phyloP scores from a whole-genome alignment of 148 eudicot species.

The Pharnaceum exiguum region DNA sequence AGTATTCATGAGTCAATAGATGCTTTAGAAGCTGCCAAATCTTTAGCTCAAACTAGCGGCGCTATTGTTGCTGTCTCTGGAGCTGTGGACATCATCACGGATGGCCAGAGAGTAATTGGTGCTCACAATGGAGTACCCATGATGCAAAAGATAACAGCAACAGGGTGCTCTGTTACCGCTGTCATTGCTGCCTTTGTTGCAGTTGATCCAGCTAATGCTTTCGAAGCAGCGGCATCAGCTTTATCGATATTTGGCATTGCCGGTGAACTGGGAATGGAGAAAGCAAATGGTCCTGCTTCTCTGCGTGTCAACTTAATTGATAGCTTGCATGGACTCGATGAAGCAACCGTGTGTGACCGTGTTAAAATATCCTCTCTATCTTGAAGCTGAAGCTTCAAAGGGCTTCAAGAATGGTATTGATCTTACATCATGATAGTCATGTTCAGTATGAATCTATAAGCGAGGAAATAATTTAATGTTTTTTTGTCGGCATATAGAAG shows the following conservation, averaged over 20 bases:
- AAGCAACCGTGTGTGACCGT: constrained; percentile 31
- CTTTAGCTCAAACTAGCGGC: constrained; percentile 51
- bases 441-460: too few species aligned
- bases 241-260: constrained; percentile 72
- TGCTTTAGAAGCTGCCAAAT: constrained; percentile 82
- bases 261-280: constrained; percentile 62
- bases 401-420: constrained; percentile 8
- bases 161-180: constrained; percentile 86
- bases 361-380: constrained; percentile 22
- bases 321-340: constrained; percentile 66
- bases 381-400: background rate
- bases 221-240: constrained; percentile 82
- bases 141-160: constrained; percentile 82
- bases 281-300: constrained; percentile 83
- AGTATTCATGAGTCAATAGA: constrained; percentile 64
- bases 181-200: constrained; percentile 83
- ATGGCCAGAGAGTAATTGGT: constrained; percentile 54
- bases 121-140: constrained; percentile 69
- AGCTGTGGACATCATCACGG: constrained; percentile 75
- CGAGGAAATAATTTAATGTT: too few species aligned
- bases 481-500: too few species aligned
- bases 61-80: constrained; percentile 77
- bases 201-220: constrained; percentile 46
- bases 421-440: too few species aligned
- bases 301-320: constrained; percentile 69